A percentile compares a stretch with the other conserved stretches of the same genome.
Conservation (phyloP, 2,329 filamentous ascomycete species). For the Zalaria obscura region DNA sequence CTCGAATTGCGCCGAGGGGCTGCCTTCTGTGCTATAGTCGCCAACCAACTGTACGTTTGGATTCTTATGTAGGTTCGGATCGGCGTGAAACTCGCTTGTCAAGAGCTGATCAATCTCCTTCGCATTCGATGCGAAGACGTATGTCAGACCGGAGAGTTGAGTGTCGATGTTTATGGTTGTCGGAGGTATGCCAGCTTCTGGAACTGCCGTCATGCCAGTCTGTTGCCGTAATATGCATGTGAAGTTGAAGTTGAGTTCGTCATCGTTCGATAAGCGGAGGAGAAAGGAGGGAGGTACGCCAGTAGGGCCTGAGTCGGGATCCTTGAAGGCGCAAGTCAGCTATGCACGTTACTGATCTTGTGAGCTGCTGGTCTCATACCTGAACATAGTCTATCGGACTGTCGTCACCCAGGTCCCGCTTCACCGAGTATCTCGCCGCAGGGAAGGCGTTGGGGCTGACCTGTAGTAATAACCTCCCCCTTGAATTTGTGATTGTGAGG, state of each 20-base stretch:
- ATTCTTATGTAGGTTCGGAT: slow-evolving; percentile 95
- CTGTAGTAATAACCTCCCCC: slow-evolving; percentile 61
- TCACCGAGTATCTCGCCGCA: slow-evolving; percentile 60
- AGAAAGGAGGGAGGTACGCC: slow-evolving; percentile 54
- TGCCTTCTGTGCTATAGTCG: slow-evolving; percentile 76
- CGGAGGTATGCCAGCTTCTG: slow-evolving; percentile 31
- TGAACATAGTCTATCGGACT: slow-evolving; percentile 80
- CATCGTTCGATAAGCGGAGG: slow-evolving; percentile 75
- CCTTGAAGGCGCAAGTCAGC: slow-evolving; percentile 35
- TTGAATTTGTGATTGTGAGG: slow-evolving; percentile 66
- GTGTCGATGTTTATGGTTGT: slow-evolving; percentile 48
- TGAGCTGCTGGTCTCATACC: slow-evolving; percentile 38
- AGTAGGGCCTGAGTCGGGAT: slow-evolving; percentile 46
- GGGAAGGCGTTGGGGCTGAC: slow-evolving; percentile 79
- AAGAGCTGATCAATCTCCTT: slow-evolving; percentile 88
- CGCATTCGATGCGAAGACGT: slow-evolving; percentile 72
- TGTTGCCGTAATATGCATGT: slow-evolving; percentile 61
- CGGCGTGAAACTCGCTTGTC: slow-evolving; percentile 88
- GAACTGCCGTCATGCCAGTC: slow-evolving; percentile 6
- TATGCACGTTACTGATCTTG: background rate
- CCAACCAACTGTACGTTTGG: slow-evolving; percentile 92
- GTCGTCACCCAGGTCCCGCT: slow-evolving; percentile 58
- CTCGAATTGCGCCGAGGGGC: slow-evolving; percentile 70
- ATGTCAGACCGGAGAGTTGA: slow-evolving; percentile 76
- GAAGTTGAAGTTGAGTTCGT: slow-evolving; percentile 87